Evolutionary conservation across 139 green algal genomes (phyloP).

Genomic region (Penium margaritaceum): DNA sequence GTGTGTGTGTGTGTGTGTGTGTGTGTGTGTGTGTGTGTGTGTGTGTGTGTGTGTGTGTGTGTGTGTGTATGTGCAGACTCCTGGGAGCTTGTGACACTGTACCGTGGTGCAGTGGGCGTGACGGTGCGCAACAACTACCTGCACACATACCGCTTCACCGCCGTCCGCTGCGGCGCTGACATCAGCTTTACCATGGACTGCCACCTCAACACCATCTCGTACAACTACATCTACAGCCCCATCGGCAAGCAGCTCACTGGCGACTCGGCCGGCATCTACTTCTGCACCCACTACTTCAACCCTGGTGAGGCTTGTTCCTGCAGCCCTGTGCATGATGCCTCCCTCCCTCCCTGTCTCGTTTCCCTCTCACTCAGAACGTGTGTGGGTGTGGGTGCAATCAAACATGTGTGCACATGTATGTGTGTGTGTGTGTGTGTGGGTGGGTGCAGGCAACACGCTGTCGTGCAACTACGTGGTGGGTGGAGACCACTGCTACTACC

Average conservation of each 20-base stretch:
- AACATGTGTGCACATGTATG: no score
- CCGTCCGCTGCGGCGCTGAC: conserved; percentile 4
- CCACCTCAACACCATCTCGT: not conserved
- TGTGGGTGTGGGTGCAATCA: no score
- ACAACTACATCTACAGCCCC: conserved; percentile 19
- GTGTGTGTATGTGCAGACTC: no score
- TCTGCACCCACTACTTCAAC: conserved; percentile 20
- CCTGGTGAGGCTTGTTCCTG: conserved; percentile 7
- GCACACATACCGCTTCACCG: conserved; percentile 1
- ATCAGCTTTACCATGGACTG: conserved; percentile 6
- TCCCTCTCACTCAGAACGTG: no score
- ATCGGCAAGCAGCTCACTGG: not conserved
- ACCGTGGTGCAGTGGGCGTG: conserved; percentile 17
- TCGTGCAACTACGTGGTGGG: conserved; percentile 6
- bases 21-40: no score
- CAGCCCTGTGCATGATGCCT: no score
- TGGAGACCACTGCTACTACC: conserved; percentile 11
- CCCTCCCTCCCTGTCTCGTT: no score
- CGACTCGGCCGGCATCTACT: conserved; percentile 16
- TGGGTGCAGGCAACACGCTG: no score
- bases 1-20: no score
- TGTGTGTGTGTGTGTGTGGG: no score
- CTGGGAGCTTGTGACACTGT: no score
- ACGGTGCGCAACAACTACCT: conserved; percentile 27
- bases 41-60: no score